Evolutionary conservation across 2,329 filamentous ascomycete species (phyloP), one percentile per base, ranked within the genome.

Genomic region (Colletotrichum theobromicola): DNA sequence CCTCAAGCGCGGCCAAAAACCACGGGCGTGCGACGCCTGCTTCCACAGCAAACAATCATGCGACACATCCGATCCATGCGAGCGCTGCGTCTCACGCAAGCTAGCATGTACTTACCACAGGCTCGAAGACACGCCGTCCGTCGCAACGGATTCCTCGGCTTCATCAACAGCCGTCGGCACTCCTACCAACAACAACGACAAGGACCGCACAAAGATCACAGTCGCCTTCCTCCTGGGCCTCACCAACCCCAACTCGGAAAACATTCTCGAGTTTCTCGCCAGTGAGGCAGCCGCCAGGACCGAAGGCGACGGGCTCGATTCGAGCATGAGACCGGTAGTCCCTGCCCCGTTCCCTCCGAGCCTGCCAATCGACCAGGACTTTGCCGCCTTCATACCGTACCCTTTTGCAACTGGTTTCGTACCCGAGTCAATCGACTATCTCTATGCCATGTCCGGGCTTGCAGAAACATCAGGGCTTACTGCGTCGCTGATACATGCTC

Each of bases 21-120:
- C 79, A 0, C 70, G 74, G 2, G 80, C 80, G 4, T 82, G 81
- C 68, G 80, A 81, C 24, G 76, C 77, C 3, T 82, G 81, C 67
- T 81, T 79, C 65, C 76, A 75, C 30, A 79, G 79, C 75, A 81
- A 81, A 35, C 75, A 80, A 15, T 78, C 79, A 21, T 82, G 81
- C 69, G 79, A 82, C 63, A 79, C 76, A 6, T 71, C 62, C 3
- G 61, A 75, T 4, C 79, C 79, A 0, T 82, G 81, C 63, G 67
- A 74, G 4, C 75, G 81, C 28, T 82, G 81, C 62, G 58, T 71
- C 7, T 63, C 77, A 4, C 78, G 80, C 4, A 67, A 72, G 6
- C 7, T 79, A 7, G 3, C 55, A 4, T 80, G 79, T 74, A 79
- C 71, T 24, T 80, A 79, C 61, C 55, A 72, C 21, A 70, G 77